Evolutionary conservation across 331 rosid species (phyloP).

Genomic region (Phaseolus coccineus): DNA sequence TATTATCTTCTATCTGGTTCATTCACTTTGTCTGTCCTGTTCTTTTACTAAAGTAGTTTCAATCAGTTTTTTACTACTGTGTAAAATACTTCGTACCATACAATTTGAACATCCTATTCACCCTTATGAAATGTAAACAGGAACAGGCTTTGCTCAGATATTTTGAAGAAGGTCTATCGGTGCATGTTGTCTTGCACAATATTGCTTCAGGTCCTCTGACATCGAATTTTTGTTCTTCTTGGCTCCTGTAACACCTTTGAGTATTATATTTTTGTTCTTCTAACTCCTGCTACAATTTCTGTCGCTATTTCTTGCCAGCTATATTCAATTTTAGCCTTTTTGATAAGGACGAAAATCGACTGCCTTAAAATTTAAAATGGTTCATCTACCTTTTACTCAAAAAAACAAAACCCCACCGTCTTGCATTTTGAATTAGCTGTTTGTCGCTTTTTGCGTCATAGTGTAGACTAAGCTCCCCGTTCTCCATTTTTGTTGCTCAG

Average conservation of each 20-base stretch:
- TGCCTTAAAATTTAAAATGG: background rate
- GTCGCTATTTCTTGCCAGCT: conserved; percentile 21
- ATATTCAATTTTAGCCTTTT: background rate
- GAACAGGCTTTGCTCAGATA: background rate
- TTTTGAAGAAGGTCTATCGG: background rate
- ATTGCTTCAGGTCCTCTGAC: background rate
- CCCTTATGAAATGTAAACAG: background rate
- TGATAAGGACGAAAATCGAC: conserved; percentile 10
- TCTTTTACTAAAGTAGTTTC: background rate
- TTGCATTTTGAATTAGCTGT: background rate
- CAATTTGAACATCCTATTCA: background rate
- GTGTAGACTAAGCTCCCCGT: background rate
- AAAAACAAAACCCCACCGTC: background rate
- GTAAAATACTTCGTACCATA: background rate
- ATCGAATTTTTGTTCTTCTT: background rate
- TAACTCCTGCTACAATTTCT: background rate
- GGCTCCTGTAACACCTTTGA: background rate
- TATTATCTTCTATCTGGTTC: background rate
- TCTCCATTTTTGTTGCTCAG: conserved; percentile 4
- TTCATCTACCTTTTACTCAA: background rate
- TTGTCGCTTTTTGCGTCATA: conserved; percentile 4
- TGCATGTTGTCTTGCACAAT: background rate
- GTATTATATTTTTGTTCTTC: background rate
- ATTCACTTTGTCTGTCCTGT: too few relatives aligned
- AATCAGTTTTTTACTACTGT: background rate